A percentile compares a stretch with the other conserved stretches of the same genome.
These are phyloP conservation scores for Monascus ruber DNA, from an alignment of 2,329 filamentous ascomycete genomes.

Conservation along the genomic window DNA sequence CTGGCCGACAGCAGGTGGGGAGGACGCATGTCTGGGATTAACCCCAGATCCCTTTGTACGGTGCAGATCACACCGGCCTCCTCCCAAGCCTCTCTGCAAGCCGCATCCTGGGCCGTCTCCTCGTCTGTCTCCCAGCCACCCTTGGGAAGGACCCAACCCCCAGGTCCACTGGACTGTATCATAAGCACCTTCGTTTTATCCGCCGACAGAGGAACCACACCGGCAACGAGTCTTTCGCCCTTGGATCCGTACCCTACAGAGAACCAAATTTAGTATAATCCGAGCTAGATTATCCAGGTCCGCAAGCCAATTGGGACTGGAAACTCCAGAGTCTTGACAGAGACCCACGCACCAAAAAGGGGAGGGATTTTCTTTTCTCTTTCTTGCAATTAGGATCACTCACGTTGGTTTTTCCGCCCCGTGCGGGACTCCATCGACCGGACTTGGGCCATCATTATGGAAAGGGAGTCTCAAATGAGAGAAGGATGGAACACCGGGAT, in stretches of 20 bases:
- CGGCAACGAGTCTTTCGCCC: conserved; percentile 89
- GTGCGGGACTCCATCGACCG: conserved; percentile 37
- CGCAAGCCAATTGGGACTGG: no score
- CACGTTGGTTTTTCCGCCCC: conserved; percentile 40
- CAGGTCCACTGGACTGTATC: conserved; percentile 82
- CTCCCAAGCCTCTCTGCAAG: conserved; percentile 89
- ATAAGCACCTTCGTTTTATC: conserved; percentile 84
- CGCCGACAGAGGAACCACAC: conserved; percentile 76
- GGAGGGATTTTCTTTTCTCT: conserved; percentile 4
- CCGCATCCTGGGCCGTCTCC: conserved; percentile 70
- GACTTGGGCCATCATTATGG: conserved; percentile 28
- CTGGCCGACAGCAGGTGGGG: conserved; percentile 40
- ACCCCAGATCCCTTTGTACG: conserved; percentile 73
- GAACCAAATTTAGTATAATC: neutral
- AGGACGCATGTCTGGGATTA: conserved; percentile 69
- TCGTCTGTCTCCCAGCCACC: conserved; percentile 97
- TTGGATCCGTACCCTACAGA: conserved; percentile 72
- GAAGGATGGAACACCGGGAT: no score
- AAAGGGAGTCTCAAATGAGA: neutral
- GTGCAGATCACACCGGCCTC: conserved; percentile 85
- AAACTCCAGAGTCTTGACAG: no score
- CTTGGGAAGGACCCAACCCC: conserved; percentile 94
- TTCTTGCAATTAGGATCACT: conserved; percentile 21
- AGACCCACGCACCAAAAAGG: no score
- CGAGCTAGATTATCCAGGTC: no score